phyloP scores from a whole-genome alignment of 2,329 filamentous ascomycete genomes.

The Claviceps arundinis region DNA sequence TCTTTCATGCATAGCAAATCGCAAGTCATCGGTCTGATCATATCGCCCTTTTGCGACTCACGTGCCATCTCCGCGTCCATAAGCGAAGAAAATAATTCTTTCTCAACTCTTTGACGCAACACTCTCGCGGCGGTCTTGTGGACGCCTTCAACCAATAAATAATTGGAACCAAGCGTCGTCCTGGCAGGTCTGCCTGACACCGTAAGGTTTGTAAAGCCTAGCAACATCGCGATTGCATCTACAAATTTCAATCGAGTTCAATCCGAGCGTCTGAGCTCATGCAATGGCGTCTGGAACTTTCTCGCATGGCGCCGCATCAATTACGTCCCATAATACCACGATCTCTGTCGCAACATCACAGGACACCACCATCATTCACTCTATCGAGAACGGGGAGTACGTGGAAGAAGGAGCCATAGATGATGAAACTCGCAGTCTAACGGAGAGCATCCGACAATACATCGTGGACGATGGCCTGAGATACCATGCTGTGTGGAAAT shows the following conservation, averaged over 20 bases:
- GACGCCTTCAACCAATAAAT: neutral
- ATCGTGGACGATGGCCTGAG: conserved; percentile 27
- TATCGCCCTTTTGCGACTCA: neutral
- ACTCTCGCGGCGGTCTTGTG: neutral
- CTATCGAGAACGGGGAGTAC: conserved; percentile 21
- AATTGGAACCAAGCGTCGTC: neutral
- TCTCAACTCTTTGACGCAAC: neutral
- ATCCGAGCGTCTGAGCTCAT: neutral
- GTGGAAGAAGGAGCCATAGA: conserved; percentile 9
- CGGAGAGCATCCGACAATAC: conserved; percentile 29
- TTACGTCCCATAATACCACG: conserved; percentile 5
- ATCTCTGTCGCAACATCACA: conserved; percentile 19
- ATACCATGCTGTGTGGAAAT: conserved; percentile 28
- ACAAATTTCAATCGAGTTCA: neutral
- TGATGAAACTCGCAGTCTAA: conserved; percentile 27
- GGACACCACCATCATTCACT: conserved; percentile 18
- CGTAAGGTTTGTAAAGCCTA: neutral
- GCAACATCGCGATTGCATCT: neutral
- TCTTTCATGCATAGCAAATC: neutral
- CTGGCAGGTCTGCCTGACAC: neutral
- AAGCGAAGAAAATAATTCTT: neutral
- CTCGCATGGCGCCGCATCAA: neutral
- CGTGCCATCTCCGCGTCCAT: neutral
- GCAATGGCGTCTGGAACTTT: neutral
- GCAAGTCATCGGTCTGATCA: neutral